These are phyloP conservation scores for Pleurostoma richardsiae DNA, from an alignment of 2,329 filamentous ascomycete genomes.

Conservation along the genomic window DNA sequence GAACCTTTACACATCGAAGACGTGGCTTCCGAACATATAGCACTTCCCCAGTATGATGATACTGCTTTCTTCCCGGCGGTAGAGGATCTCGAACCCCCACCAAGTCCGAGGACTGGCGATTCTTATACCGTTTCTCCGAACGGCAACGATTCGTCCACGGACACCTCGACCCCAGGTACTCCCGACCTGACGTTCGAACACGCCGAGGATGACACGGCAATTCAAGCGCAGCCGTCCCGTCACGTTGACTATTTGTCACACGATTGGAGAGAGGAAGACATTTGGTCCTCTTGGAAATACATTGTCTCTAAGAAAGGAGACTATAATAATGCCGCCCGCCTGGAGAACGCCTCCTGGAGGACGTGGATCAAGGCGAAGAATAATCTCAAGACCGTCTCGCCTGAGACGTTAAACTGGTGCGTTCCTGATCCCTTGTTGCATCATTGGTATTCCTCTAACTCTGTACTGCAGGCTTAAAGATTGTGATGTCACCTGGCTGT, in stretches of 20 bases:
- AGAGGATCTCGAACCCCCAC: slow-evolving; percentile 45
- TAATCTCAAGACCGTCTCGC: slow-evolving; percentile 78
- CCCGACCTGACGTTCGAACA: slow-evolving; percentile 44
- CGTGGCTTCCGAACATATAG: slow-evolving; percentile 35
- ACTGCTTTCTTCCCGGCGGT: slow-evolving; percentile 19
- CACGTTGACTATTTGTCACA: slow-evolving; percentile 96
- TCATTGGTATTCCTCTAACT: slow-evolving; percentile 19
- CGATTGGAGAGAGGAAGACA: slow-evolving; percentile 91
- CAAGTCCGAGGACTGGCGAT: slow-evolving; percentile 43
- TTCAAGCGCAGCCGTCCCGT: slow-evolving; percentile 69
- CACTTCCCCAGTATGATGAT: slow-evolving; percentile 27
- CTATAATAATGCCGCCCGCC: slow-evolving; percentile 73
- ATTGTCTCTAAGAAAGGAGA: slow-evolving; percentile 74
- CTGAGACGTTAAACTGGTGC: slow-evolving; percentile 90
- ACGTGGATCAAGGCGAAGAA: slow-evolving; percentile 95
- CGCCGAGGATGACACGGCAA: slow-evolving; percentile 74
- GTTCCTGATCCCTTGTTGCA: neutral
- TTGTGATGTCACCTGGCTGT: slow-evolving; percentile 95
- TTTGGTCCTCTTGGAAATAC: slow-evolving; percentile 96
- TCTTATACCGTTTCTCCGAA: slow-evolving; percentile 38
- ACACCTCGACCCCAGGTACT: slow-evolving; percentile 52
- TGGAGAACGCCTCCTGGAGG: slow-evolving; percentile 96
- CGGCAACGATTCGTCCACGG: slow-evolving; percentile 46
- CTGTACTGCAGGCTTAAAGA: slow-evolving; percentile 73
- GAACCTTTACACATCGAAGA: slow-evolving; percentile 33